Evolutionary conservation across 306 rosid species (phyloP), one percentile per base, ranked within the genome.

Genomic region (Lagenaria siceraria): DNA sequence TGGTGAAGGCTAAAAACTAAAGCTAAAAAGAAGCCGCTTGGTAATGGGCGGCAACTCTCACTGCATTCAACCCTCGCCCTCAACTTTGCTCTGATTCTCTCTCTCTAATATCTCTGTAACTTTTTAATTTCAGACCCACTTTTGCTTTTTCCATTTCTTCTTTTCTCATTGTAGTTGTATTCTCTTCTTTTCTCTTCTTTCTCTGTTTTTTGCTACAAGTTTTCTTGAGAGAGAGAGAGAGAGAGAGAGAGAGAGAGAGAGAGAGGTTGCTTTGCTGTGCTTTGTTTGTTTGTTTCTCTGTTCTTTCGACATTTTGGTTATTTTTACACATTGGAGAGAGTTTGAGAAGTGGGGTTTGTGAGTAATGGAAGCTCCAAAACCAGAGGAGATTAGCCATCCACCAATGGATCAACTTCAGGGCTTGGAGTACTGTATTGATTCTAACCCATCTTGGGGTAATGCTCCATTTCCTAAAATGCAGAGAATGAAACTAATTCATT

Each of bases 361-460:
- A 84, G 82, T 69, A 76, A 94, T 94, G 98, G 96, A 81, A 79
- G 81, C 90, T 82, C 82, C 90, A 74, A 91, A 90, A 85, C 84
- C 88, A 82, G 97, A 95, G 61, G 99, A 89, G 85, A 90, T 92
- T 79, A 87, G 87, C 82, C 97, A 92, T 80, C 89, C 91, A 36
- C 92, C 99, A 64, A 87, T 90, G 98, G 97, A 96, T 85, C 99
- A 96, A 79, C 99, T 96, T 84, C 98, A 90, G 83, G 99, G 99
- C 84, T 78, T 96, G 43, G 99, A 96, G 88, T 96, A 92, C 80
- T 88, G 99, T 72, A 96, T 96, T 64, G 99, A 96, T 74, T 89
- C 99, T 72, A 92, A 92, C 84, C 99, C 99, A 59, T 84, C 99
- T n/a, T 96, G 99, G 98, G 96, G 97, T 96, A 88, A 74, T 85